phyloP scores from a whole-genome alignment of 164 flowering plant genomes.

The Hamamelis virginiana region DNA sequence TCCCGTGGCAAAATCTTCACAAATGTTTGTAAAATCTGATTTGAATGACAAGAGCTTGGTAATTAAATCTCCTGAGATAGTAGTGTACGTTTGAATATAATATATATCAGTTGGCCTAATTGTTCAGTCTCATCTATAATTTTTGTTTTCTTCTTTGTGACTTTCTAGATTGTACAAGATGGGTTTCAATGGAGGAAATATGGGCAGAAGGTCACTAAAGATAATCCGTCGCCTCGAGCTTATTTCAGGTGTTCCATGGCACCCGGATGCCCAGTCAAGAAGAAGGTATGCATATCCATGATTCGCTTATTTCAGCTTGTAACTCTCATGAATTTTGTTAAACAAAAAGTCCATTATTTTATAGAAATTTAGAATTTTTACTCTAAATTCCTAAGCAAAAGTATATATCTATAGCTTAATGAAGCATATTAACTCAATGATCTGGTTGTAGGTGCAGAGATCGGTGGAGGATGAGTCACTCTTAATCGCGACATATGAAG shows the following conservation, averaged over 20 bases:
- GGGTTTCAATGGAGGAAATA: conserved; percentile 74
- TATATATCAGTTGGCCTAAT: too few species aligned
- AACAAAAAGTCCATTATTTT: too few species aligned
- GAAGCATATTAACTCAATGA: too few species aligned
- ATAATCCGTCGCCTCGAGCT: conserved; percentile 63
- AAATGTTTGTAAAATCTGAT: conserved; percentile 25
- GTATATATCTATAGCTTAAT: too few species aligned
- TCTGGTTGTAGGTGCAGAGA: conserved; percentile 48
- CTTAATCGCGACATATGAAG: conserved; percentile 56
- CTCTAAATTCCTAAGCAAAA: too few species aligned
- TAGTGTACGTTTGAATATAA: too few species aligned
- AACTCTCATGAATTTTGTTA: too few species aligned
- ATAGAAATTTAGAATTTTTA: too few species aligned
- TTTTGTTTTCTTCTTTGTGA: background rate
- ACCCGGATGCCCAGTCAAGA: conserved; percentile 57
- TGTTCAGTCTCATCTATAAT: background rate
- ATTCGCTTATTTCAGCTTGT: too few species aligned
- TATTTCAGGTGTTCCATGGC: conserved; percentile 56
- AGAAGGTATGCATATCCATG: conserved; percentile 39
- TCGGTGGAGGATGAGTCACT: conserved; percentile 36
- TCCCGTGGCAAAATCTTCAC: conserved; percentile 14
- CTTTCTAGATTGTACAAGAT: conserved; percentile 52
- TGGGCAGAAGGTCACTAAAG: conserved; percentile 63
- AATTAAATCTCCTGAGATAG: conserved; percentile 13
- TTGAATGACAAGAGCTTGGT: conserved; percentile 31